phyloP scores from a whole-genome alignment of 2,329 filamentous ascomycete species.

The Fusarium pseudoanthophilum region DNA sequence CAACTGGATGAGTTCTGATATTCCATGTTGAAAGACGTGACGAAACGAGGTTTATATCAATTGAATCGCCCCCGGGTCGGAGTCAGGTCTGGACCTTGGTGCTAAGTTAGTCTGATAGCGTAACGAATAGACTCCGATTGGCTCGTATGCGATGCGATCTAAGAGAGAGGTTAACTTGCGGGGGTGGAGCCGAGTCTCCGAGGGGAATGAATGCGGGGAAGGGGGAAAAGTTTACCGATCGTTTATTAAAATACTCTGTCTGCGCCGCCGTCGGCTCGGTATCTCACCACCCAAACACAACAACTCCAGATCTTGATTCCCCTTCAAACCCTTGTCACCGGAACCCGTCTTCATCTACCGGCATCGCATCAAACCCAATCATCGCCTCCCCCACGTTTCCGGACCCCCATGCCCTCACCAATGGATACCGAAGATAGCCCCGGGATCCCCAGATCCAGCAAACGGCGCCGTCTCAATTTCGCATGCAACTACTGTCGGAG shows the following conservation, averaged over 20 bases:
- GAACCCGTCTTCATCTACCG: background rate
- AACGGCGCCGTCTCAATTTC: conserved; percentile 16
- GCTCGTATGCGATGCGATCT: background rate
- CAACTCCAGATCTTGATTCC: background rate
- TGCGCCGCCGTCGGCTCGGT: conserved; percentile 17
- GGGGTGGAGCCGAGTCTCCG: conserved; percentile 24
- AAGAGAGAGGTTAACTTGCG: background rate
- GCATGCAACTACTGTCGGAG: conserved; percentile 18
- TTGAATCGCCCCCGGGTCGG: background rate
- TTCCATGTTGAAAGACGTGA: accelerated
- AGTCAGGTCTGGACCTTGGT: background rate
- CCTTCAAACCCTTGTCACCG: background rate
- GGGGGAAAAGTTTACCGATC: background rate
- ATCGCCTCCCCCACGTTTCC: background rate
- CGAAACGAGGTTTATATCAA: conserved; percentile 1
- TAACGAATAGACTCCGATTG: conserved; percentile 17
- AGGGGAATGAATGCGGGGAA: conserved; percentile 11
- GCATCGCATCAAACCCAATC: background rate
- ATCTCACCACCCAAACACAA: background rate
- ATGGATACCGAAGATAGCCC: conserved; percentile 20
- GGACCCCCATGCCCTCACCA: conserved; percentile 6
- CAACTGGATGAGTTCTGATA: background rate
- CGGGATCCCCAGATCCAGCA: background rate
- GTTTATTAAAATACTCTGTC: background rate
- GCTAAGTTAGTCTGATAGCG: background rate